phyloP scores from a whole-genome alignment of 2,329 filamentous ascomycete species.

The Cytospora mali region DNA sequence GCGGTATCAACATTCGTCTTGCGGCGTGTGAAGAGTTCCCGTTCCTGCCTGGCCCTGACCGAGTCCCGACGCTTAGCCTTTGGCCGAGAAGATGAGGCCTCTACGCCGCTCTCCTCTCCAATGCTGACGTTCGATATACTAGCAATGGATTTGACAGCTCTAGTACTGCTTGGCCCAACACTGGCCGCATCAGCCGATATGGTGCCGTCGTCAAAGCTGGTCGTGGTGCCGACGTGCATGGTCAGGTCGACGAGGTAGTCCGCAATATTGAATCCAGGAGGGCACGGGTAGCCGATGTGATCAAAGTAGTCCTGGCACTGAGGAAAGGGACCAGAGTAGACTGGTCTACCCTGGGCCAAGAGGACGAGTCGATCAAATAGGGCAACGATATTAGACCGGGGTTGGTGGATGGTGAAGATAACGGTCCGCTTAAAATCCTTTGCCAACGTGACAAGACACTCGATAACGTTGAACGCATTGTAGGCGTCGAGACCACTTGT shows the following conservation, averaged over 20 bases:
- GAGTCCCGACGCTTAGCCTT: conserved; percentile 76
- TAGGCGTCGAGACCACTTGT: conserved; percentile 95
- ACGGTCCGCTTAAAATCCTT: conserved; percentile 97
- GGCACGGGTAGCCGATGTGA: conserved; percentile 86
- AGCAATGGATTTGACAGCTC: conserved; percentile 86
- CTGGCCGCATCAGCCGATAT: conserved; percentile 60
- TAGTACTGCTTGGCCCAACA: conserved; percentile 81
- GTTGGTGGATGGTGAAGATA: conserved; percentile 97
- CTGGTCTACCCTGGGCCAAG: conserved; percentile 82
- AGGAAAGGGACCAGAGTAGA: conserved; percentile 89
- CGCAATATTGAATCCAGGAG: conserved; percentile 96
- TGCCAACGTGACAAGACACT: conserved; percentile 90
- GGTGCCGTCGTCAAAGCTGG: conserved; percentile 61
- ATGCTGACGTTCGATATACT: conserved; percentile 78
- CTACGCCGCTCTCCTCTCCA: conserved; percentile 66
- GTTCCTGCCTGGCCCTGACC: conserved; percentile 82
- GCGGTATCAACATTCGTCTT: conserved; percentile 66
- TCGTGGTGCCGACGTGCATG: conserved; percentile 80
- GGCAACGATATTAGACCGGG: conserved; percentile 95
- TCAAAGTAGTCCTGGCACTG: conserved; percentile 94
- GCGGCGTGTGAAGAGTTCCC: conserved; percentile 85
- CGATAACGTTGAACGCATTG: conserved; percentile 97
- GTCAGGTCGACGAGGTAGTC: conserved; percentile 97
- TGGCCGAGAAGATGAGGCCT: conserved; percentile 65
- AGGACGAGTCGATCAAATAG: conserved; percentile 94